phyloP scores from a whole-genome alignment of 2,329 filamentous ascomycete genomes.

The Penicillium digitatum region DNA sequence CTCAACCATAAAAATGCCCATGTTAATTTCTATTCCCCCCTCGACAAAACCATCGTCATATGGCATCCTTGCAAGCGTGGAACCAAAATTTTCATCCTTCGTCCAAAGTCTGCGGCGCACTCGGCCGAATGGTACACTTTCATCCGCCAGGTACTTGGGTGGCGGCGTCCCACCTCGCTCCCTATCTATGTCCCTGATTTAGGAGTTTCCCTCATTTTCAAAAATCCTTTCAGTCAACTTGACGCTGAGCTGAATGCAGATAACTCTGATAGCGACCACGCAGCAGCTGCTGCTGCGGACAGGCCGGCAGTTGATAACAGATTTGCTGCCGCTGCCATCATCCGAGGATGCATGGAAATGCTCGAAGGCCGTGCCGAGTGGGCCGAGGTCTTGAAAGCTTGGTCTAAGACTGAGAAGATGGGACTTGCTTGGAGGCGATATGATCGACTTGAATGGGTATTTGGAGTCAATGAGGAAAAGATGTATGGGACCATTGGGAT shows the following conservation, averaged over 20 bases:
- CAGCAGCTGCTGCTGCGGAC: constrained; percentile 36
- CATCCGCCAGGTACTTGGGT: constrained; percentile 57
- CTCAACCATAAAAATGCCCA: constrained; percentile 52
- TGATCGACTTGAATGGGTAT: constrained; percentile 65
- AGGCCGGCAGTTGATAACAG: constrained; percentile 47
- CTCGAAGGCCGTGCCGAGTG: constrained; percentile 56
- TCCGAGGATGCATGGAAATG: constrained; percentile 57
- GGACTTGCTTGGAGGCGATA: constrained; percentile 67
- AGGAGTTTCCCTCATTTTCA: constrained; percentile 55
- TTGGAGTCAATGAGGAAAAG: constrained; percentile 61
- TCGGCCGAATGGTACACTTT: constrained; percentile 68
- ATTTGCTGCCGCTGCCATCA: constrained; percentile 54
- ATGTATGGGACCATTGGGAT: constrained; percentile 69
- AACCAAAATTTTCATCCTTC: constrained; percentile 60
- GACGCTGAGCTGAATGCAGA: constrained; percentile 39
- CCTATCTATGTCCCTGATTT: constrained; percentile 62
- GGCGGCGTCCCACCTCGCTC: constrained; percentile 53
- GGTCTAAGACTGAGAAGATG: constrained; percentile 56
- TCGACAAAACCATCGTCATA: constrained; percentile 64
- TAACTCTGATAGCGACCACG: constrained; percentile 45
- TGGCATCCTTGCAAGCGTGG: constrained; percentile 54
- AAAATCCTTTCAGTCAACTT: constrained; percentile 56
- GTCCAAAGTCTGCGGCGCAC: constrained; percentile 57
- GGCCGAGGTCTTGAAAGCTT: constrained; percentile 56
- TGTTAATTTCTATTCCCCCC: constrained; percentile 61